These are phyloP conservation scores for Backusella circina DNA, from an alignment of 192 early-diverging fungal genomes.

Conservation along the genomic window DNA sequence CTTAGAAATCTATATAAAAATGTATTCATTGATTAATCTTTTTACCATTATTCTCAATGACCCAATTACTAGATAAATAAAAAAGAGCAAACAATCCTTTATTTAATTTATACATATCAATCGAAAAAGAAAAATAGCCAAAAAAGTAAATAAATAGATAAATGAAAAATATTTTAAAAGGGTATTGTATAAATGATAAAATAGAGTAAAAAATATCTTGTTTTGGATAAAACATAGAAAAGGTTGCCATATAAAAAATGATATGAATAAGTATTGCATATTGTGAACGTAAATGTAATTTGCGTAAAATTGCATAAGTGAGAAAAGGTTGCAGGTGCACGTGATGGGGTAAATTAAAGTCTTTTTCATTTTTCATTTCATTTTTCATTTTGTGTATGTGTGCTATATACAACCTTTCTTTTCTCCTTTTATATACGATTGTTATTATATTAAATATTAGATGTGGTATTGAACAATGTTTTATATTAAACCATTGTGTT, in stretches of 20 bases:
- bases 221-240: slow-evolving; percentile 1
- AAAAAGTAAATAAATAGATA: background rate
- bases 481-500: background rate
- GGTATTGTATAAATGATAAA: background rate
- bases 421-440: background rate
- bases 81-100: background rate
- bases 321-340: background rate
- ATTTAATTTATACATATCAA: background rate
- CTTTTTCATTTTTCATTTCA: background rate
- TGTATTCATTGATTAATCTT: background rate
- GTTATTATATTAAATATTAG: background rate
- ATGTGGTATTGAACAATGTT: background rate
- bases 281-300: background rate
- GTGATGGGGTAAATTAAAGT: background rate
- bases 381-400: background rate
- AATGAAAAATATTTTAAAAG: background rate
- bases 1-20: background rate
- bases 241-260: background rate
- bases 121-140: background rate
- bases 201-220: background rate
- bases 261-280: background rate
- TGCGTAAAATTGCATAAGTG: background rate
- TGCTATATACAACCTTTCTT: background rate
- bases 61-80: background rate
- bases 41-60: background rate